phyloP scores from a whole-genome alignment of 257 asterid genomes.

The Gentiana straminea region DNA sequence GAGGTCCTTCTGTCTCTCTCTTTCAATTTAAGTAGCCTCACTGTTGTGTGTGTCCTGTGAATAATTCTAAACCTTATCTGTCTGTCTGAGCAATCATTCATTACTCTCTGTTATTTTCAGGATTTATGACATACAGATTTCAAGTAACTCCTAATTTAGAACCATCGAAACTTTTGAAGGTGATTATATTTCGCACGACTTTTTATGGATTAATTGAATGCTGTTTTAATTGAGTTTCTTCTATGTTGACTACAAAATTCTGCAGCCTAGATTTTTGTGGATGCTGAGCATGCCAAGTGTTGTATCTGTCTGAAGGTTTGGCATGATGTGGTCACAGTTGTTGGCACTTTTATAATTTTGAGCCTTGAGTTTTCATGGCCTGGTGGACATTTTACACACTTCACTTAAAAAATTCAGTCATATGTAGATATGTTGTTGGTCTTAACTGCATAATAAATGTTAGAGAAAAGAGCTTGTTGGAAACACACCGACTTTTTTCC shows the following conservation, averaged over 20 bases:
- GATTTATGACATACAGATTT: constrained; percentile 62
- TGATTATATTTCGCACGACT: constrained; percentile 15
- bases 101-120: constrained; percentile 21
- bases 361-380: no score
- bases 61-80: not conserved
- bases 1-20: no score
- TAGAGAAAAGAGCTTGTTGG: no score
- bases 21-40: no score
- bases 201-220: constrained; percentile 3
- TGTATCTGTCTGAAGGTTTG: constrained; percentile 77
- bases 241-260: constrained; percentile 11
- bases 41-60: no score
- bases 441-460: no score
- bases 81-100: not conserved
- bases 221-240: not conserved
- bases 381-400: no score
- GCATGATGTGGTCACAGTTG: constrained; percentile 96
- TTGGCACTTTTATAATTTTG: no score
- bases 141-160: constrained; percentile 61
- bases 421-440: no score
- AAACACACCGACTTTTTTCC: no score
- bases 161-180: constrained; percentile 58
- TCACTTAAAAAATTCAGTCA: no score
- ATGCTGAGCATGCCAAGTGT: constrained; percentile 87
- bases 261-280: constrained; percentile 46